A percentile compares a stretch with the other conserved stretches of the same genome.
These are phyloP conservation scores for Cercospora zeina DNA, from an alignment of 2,329 filamentous ascomycete genomes.

Conservation along the genomic window DNA sequence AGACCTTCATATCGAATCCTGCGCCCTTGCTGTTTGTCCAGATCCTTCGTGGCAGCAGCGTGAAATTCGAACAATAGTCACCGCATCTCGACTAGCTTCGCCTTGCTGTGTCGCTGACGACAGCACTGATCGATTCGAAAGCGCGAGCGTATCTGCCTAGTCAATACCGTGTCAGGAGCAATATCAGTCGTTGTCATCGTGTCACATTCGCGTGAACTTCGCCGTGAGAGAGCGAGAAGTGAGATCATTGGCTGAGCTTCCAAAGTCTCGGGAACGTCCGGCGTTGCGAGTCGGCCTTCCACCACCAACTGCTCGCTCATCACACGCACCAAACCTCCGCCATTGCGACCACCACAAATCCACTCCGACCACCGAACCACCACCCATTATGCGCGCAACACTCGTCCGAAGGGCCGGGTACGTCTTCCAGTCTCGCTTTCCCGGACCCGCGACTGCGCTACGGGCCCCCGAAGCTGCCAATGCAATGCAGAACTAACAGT, in stretches of 20 bases:
- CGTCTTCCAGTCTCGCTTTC: neutral
- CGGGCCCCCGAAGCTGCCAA: neutral
- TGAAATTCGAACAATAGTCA: neutral
- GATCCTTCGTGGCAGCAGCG: neutral
- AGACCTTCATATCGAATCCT: neutral
- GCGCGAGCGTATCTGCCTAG: neutral
- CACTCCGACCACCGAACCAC: constrained; percentile 7
- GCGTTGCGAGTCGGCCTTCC: neutral
- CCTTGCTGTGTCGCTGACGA: too few relatives aligned
- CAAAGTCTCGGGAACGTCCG: neutral
- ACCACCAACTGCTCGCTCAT: neutral
- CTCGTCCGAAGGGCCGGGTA: constrained; percentile 21
- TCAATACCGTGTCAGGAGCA: neutral
- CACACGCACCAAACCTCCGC: neutral
- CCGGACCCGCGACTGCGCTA: constrained; percentile 8
- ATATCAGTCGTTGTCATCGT: neutral
- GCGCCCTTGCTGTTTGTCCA: neutral
- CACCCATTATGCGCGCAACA: constrained; percentile 23
- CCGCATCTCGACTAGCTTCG: too few relatives aligned
- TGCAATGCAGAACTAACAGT: constrained; percentile 11
- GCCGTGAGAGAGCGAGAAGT: neutral
- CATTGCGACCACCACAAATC: constrained; percentile 6
- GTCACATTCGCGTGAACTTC: neutral
- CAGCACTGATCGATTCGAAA: too few relatives aligned
- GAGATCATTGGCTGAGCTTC: constrained; percentile 8